Evolutionary conservation across 2,329 filamentous ascomycete genomes (phyloP).

Genomic region (Colletotrichum eleusines): DNA sequence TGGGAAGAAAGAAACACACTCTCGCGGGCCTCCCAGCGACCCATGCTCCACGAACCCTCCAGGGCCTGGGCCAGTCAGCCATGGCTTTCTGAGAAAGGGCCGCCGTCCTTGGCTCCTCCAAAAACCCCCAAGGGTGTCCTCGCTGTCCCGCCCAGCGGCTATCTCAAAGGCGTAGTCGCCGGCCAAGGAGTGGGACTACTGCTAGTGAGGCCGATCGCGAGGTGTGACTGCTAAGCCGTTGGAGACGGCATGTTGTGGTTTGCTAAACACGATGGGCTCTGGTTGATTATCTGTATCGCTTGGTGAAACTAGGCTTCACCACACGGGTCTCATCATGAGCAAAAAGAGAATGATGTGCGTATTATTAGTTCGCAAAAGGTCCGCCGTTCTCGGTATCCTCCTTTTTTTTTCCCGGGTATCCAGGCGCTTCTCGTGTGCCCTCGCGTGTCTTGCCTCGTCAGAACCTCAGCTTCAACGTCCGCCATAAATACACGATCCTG

Average conservation of each 20-base stretch:
- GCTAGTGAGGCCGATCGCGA: no score
- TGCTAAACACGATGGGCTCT: no score
- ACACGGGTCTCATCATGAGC: neutral
- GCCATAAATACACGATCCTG: slow-evolving; percentile 31
- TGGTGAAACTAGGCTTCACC: no score
- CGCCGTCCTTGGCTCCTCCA: no score
- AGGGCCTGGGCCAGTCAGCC: slow-evolving; percentile 18
- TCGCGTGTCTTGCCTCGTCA: slow-evolving; percentile 9
- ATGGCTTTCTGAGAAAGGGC: slow-evolving; percentile 14
- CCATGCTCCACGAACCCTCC: slow-evolving; percentile 21
- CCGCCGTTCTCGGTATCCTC: slow-evolving; percentile 31
- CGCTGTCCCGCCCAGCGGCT: neutral
- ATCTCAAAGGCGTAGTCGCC: neutral
- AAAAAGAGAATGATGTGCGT: slow-evolving; percentile 21
- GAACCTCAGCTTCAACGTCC: slow-evolving; percentile 5
- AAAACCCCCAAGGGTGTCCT: no score
- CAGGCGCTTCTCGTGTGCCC: slow-evolving; percentile 11
- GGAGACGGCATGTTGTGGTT: neutral
- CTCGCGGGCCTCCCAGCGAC: slow-evolving; percentile 7
- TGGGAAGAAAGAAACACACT: slow-evolving; percentile 14
- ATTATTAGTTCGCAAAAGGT: slow-evolving; percentile 32
- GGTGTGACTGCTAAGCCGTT: no score
- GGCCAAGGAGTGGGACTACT: neutral
- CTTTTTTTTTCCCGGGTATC: slow-evolving; percentile 1
- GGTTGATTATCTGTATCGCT: no score